Evolutionary conservation across 441 rosid genomes (phyloP).

Genomic region (Brassica balearica): DNA sequence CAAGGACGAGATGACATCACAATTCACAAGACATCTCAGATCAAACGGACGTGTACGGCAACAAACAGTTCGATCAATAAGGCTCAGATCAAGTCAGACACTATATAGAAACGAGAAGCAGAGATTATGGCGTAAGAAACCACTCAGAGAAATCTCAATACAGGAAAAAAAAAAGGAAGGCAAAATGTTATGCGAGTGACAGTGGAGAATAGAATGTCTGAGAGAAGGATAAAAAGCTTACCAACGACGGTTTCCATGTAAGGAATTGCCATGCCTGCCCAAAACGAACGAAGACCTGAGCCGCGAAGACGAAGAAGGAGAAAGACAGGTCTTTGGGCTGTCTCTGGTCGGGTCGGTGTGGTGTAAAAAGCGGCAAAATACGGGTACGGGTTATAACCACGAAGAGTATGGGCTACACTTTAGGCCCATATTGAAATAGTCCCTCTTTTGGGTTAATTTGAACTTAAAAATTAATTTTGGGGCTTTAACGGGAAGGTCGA

Average conservation of each 20-base stretch:
- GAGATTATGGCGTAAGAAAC: neutral
- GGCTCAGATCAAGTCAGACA: constrained; percentile 24
- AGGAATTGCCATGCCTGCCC: constrained; percentile 73
- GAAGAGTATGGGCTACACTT: constrained; percentile 17
- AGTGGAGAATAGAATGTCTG: neutral
- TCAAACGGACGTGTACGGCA: constrained; percentile 16
- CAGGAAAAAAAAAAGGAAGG: neutral
- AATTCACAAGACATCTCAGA: constrained; percentile 14
- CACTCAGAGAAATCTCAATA: constrained; percentile 20
- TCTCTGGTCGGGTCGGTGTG: constrained; percentile 13
- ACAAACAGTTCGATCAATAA: constrained; percentile 14
- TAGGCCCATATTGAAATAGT: constrained; percentile 19
- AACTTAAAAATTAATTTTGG: neutral
- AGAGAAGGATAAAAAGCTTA: constrained; percentile 42
- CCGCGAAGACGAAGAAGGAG: constrained; percentile 2
- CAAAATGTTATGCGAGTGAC: neutral
- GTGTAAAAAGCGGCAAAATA: neutral
- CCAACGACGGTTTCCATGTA: constrained; percentile 94
- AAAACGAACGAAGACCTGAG: constrained; percentile 20
- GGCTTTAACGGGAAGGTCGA: neutral
- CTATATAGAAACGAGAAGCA: constrained; percentile 21
- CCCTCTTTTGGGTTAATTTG: constrained; percentile 2
- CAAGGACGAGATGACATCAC: neutral
- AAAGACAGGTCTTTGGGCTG: neutral
- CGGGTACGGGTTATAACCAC: constrained; percentile 25